These are phyloP conservation scores for Pulveroboletus ravenelii DNA, from an alignment of 768 basidiomycete genomes.

Conservation along the genomic window DNA sequence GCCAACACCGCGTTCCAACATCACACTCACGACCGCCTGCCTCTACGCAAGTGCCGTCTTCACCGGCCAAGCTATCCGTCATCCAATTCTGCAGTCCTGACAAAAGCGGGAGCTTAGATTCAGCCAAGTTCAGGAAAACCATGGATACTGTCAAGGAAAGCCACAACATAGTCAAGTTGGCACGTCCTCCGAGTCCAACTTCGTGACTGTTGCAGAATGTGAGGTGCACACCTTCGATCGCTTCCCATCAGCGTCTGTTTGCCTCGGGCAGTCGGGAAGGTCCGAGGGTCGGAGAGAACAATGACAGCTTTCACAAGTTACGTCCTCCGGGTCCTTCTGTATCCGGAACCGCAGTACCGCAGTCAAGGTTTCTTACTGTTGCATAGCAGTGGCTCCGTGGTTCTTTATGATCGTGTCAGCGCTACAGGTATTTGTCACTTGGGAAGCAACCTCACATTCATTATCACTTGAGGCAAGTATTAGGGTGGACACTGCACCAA, in stretches of 20 bases:
- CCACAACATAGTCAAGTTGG: too few relatives aligned
- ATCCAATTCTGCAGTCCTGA: slow-evolving; percentile 7
- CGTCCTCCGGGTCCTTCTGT: slow-evolving; percentile 3
- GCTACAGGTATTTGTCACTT: neutral
- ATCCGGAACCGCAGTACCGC: neutral
- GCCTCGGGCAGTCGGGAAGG: neutral
- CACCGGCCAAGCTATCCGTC: slow-evolving; percentile 16
- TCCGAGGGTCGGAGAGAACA: neutral
- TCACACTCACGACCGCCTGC: slow-evolving; percentile 12
- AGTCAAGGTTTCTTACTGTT: neutral
- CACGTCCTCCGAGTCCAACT: neutral
- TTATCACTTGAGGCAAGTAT: neutral
- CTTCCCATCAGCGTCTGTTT: neutral
- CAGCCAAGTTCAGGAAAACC: too few relatives aligned
- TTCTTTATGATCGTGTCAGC: neutral
- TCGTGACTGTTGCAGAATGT: slow-evolving; percentile 1
- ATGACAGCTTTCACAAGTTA: neutral
- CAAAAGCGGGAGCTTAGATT: slow-evolving; percentile 4
- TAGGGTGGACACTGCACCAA: too few relatives aligned
- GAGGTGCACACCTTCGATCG: neutral
- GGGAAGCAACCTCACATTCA: neutral
- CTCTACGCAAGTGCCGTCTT: neutral
- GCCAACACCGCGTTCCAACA: neutral
- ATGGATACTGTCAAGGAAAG: too few relatives aligned
- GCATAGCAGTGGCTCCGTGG: neutral